A percentile compares a stretch with the other conserved stretches of the same genome.
Conservation (phyloP, 2,329 filamentous ascomycete genomes). For the Exserohilum rostratum region DNA sequence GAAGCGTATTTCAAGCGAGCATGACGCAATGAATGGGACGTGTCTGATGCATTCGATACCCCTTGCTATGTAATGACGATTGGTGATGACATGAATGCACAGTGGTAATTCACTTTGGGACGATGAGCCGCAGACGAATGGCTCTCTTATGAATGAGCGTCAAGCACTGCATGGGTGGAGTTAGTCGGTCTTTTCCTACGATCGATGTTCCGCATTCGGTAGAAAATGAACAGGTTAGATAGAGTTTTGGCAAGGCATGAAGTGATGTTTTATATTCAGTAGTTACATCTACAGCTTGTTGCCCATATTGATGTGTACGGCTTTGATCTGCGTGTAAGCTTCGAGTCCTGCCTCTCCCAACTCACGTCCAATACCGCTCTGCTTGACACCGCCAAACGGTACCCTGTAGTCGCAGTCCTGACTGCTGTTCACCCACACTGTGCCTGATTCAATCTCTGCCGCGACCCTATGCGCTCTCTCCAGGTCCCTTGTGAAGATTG, state of each 20-base stretch:
- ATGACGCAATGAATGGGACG: slow-evolving; percentile 1
- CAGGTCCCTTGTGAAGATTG: slow-evolving; percentile 6
- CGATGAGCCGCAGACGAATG: neutral
- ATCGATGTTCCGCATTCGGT: slow-evolving; percentile 2
- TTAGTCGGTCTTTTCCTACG: slow-evolving; percentile 5
- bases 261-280: no score
- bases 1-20: neutral
- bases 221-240: no score
- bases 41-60: slow-evolving; percentile 9
- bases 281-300: slow-evolving; percentile 5
- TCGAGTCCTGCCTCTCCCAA: slow-evolving; percentile 7
- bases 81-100: neutral
- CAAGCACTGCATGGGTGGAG: slow-evolving; percentile 13
- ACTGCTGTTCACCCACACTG: slow-evolving; percentile 9
- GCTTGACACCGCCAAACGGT: slow-evolving; percentile 9
- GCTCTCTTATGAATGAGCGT: slow-evolving; percentile 4
- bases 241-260: no score
- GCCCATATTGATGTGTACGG: slow-evolving; percentile 8
- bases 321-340: slow-evolving; percentile 6
- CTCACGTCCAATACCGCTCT: slow-evolving; percentile 8
- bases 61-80: slow-evolving; percentile 7
- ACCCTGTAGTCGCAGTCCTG: slow-evolving; percentile 3
- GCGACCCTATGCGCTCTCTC: slow-evolving; percentile 4
- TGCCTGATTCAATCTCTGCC: slow-evolving; percentile 5
- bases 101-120: neutral